phyloP scores from a whole-genome alignment of 1,284 basidiomycete genomes.

The Fomitopsis betulina region DNA sequence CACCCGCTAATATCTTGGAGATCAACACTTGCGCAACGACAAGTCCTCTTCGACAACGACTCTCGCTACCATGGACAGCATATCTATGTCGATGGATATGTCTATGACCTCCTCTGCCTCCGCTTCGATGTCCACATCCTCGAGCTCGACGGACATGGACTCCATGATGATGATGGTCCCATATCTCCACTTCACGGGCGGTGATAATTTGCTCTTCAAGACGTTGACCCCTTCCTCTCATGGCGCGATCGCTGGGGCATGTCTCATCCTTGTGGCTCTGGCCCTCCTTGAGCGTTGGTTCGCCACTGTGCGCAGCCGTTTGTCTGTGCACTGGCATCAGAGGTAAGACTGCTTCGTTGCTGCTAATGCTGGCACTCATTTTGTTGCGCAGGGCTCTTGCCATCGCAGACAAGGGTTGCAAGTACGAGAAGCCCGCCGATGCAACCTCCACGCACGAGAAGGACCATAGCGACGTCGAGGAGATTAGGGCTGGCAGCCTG shows the following conservation, averaged over 20 bases:
- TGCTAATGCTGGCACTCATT: neutral
- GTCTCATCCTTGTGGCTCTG: slow-evolving; percentile 63
- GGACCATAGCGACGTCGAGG: slow-evolving; percentile 8
- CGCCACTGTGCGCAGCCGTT: slow-evolving; percentile 45
- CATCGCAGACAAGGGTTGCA: neutral
- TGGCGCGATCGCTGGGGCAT: slow-evolving; percentile 71
- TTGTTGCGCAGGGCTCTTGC: slow-evolving; percentile 3
- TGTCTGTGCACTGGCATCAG: slow-evolving; percentile 54
- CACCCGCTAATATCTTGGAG: neutral
- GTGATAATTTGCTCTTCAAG: slow-evolving; percentile 65
- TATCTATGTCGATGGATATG: slow-evolving; percentile 10
- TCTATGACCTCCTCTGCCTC: slow-evolving; percentile 13
- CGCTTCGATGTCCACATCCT: neutral
- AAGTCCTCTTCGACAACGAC: neutral
- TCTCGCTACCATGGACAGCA: slow-evolving; percentile 6
- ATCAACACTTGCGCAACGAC: neutral
- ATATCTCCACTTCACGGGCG: slow-evolving; percentile 60
- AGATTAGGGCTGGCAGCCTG: slow-evolving; percentile 10
- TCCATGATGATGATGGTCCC: slow-evolving; percentile 46
- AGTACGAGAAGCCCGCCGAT: neutral
- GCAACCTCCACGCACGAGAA: slow-evolving; percentile 9
- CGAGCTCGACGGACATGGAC: slow-evolving; percentile 19
- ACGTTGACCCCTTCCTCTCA: slow-evolving; percentile 61
- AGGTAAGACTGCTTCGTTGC: slow-evolving; percentile 34
- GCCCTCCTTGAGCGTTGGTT: slow-evolving; percentile 68